phyloP scores from a whole-genome alignment of 2,329 filamentous ascomycete species.

The Calonectria hongkongensis region DNA sequence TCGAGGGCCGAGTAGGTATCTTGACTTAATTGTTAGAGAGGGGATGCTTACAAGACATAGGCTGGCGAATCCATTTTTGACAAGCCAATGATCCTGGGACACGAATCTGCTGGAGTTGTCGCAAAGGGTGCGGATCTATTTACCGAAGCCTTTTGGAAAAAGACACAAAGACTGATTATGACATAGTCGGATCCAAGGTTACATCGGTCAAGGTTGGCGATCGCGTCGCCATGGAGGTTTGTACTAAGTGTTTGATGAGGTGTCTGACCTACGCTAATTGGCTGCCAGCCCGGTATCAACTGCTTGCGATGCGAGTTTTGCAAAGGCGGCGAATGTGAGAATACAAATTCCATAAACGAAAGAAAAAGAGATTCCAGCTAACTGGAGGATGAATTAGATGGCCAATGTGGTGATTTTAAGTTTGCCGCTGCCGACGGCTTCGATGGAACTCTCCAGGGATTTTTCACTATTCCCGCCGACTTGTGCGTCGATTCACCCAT shows the following conservation, averaged over 20 bases:
- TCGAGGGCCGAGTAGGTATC: constrained; percentile 5
- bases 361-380: neutral
- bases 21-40: neutral
- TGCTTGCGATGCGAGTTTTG: constrained; percentile 25
- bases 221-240: constrained; percentile 21
- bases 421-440: constrained; percentile 16
- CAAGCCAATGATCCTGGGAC: neutral
- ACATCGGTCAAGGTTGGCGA: neutral
- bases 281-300: neutral
- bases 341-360: neutral
- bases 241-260: neutral
- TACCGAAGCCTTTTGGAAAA: too few species aligned
- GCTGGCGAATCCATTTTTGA: constrained; percentile 9
- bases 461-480: constrained; percentile 18
- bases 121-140: neutral
- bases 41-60: neutral
- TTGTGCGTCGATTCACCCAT: neutral
- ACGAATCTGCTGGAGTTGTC: constrained; percentile 21
- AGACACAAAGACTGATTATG: neutral
- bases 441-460: constrained; percentile 20
- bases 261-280: neutral
- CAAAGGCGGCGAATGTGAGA: constrained; percentile 13
- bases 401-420: constrained; percentile 12
- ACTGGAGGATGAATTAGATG: neutral
- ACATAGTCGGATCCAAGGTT: constrained; percentile 3